A percentile compares a stretch with the other conserved stretches of the same genome.
Conservation (phyloP, 2,329 filamentous ascomycete species). For the Aspergillus ibericus region DNA sequence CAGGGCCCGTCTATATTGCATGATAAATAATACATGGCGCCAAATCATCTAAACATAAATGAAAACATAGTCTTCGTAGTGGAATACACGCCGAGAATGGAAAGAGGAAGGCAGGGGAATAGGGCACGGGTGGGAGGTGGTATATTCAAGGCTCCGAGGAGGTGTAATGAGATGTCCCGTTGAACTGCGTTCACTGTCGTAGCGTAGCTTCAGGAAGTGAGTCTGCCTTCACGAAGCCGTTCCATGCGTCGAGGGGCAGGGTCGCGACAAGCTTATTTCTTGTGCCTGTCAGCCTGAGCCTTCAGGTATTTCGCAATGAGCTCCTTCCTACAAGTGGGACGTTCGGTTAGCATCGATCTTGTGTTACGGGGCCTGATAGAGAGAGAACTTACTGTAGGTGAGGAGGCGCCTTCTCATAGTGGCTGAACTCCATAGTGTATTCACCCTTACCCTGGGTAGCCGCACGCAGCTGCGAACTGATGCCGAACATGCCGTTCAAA, state of each 20-base stretch:
- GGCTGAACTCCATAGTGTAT: constrained; percentile 98
- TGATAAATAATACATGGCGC: constrained; percentile 22
- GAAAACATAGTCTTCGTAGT: constrained; percentile 11
- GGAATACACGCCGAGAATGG: constrained; percentile 9
- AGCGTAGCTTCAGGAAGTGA: neutral
- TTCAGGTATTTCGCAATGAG: constrained; percentile 68
- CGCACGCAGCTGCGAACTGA: constrained; percentile 84
- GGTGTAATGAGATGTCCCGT: neutral
- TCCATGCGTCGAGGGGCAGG: neutral
- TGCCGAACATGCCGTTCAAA: constrained; percentile 97
- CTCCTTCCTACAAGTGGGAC: constrained; percentile 53
- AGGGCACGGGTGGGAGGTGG: neutral
- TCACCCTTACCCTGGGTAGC: constrained; percentile 98
- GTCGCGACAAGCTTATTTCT: constrained; percentile 48
- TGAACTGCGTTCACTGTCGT: neutral
- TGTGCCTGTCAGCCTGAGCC: constrained; percentile 63
- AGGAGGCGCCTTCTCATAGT: constrained; percentile 82
- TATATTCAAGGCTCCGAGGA: constrained; percentile 1
- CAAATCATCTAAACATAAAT: constrained; percentile 11
- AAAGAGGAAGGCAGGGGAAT: neutral
- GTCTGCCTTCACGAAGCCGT: neutral
- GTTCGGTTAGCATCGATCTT: constrained; percentile 12
- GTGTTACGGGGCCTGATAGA: neutral
- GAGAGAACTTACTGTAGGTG: constrained; percentile 75
- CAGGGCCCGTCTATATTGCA: constrained; percentile 21